Evolutionary conservation across 805 yeast species (phyloP), one percentile per base, ranked within the genome.

Genomic region (Pichia eremophila): DNA sequence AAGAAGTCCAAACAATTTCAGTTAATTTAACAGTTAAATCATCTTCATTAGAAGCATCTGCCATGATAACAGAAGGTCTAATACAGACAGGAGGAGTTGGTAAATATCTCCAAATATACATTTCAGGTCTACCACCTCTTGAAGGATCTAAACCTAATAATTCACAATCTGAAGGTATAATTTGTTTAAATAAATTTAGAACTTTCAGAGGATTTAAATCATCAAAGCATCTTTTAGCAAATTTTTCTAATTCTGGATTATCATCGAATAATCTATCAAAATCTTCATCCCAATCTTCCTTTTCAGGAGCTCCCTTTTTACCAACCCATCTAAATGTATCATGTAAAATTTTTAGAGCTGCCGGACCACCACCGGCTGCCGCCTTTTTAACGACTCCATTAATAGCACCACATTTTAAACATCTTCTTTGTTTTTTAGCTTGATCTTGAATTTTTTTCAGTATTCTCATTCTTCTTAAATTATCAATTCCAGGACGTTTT

Each of bases 11-110:
- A 28, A 90, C 98, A 52, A 93, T 87, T 67, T 93, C 99, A 0
- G 98, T 88, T 49, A 93, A 71, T 62, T 93, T 93, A 32, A 90
- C 96, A 0, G 99, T 93, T 54, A 93, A 71, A 67, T 95, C 99
- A 67, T 93, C 99, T 69, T 93, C 99, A 66, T 93, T 93, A 18
- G 95, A 83, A 7, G 83, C 77, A 55, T 85, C 95, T 62, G 86
- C 89, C 90, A 87, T 88, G 71, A 81, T 73, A 31, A 93, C 98
- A 5, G 98, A 90, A 4, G 99, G 99, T 55, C 99, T 79, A 47
- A 93, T 93, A 73, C 99, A 93, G 18, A 95, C 97, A 0, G 99
- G 99, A 1, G 99, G 99, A 0, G 98, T 98, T 0, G 99, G 99
- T 46, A 93, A 74, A 62, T 90, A 93, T 61, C 95, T 78, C 99